Conservation (phyloP, 306 rosid species). For the Gillenia trifoliata region DNA sequence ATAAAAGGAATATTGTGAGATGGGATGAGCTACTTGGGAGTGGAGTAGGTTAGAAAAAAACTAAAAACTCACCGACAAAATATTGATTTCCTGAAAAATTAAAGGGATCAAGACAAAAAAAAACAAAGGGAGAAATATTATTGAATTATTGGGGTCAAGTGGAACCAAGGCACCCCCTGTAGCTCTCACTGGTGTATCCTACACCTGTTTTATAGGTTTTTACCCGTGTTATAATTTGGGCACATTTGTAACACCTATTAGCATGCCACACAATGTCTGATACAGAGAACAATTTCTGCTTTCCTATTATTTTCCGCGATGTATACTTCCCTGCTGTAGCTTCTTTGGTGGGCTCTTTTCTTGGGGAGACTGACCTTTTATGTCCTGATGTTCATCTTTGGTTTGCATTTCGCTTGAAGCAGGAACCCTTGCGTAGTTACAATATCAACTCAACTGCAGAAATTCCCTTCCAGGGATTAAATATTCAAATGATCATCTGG, state of each 20-base stretch:
- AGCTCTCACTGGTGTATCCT: no score
- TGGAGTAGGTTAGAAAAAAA: no score
- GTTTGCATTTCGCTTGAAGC: conserved; percentile 21
- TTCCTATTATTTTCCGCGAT: background rate
- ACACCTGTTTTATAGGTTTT: background rate
- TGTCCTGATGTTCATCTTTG: conserved; percentile 1
- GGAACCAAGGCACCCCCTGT: no score
- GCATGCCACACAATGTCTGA: background rate
- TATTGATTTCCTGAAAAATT: no score
- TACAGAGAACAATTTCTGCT: background rate
- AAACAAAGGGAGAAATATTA: no score
- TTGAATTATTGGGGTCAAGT: no score
- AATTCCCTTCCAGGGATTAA: conserved; percentile 71
- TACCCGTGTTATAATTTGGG: background rate
- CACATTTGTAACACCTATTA: background rate
- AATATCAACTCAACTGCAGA: conserved; percentile 76
- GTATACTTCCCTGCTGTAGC: background rate
- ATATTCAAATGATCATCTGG: conserved; percentile 60
- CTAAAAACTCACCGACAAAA: no score
- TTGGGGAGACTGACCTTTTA: background rate
- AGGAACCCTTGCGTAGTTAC: conserved; percentile 92
- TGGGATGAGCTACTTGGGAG: no score
- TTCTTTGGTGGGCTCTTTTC: conserved; percentile 2
- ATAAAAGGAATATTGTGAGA: no score
- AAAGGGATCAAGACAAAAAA: no score